These are phyloP conservation scores for Oryza meyeriana DNA, from an alignment of 176 grass and related monocot species.

Conservation along the genomic window DNA sequence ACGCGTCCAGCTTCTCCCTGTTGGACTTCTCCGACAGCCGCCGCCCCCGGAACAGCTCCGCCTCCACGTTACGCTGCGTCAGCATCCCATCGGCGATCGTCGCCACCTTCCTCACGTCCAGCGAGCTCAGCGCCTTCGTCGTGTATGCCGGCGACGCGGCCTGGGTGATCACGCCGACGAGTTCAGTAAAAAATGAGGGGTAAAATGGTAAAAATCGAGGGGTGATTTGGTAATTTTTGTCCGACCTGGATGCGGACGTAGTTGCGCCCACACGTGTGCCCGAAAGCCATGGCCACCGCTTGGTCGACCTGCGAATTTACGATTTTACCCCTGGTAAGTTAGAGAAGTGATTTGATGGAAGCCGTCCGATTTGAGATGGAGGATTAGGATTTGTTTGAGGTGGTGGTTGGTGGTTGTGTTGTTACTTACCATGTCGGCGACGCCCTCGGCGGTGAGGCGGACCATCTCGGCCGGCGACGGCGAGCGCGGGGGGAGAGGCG, in stretches of 20 bases:
- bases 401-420: too few relatives aligned
- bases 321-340: neutral
- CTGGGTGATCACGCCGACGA: neutral
- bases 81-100: constrained; percentile 51
- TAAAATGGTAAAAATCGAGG: neutral
- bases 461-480: constrained; percentile 58
- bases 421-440: constrained; percentile 83
- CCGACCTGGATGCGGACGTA: constrained; percentile 69
- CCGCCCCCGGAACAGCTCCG: constrained; percentile 46
- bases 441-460: constrained; percentile 70
- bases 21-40: constrained; percentile 59
- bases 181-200: neutral
- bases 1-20: constrained; percentile 60
- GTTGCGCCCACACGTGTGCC: constrained; percentile 52
- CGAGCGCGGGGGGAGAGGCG: constrained; percentile 36
- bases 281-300: constrained; percentile 73
- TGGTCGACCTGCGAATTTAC: constrained; percentile 49
- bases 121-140: neutral
- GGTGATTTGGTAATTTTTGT: neutral
- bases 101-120: constrained; percentile 32
- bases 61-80: constrained; percentile 62
- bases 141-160: constrained; percentile 21
- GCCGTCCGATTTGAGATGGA: neutral
- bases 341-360: neutral
- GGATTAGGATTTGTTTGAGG: neutral